phyloP scores from a whole-genome alignment of 257 asterid species.

The Solanum sejunctum region DNA sequence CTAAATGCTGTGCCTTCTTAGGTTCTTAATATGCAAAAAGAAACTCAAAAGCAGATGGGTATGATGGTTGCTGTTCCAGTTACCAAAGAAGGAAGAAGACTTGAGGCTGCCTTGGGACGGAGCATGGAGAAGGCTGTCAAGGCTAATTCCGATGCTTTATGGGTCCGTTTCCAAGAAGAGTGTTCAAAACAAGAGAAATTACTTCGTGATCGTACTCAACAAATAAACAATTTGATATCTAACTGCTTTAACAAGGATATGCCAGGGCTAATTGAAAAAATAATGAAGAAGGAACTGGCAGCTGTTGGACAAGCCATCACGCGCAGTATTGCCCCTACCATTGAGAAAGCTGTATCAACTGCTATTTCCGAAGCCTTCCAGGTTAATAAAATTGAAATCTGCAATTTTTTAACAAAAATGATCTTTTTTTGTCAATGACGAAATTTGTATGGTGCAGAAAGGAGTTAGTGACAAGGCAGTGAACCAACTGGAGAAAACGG shows the following conservation, averaged over 20 bases:
- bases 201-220: constrained; percentile 56
- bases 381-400: constrained; percentile 27
- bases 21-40: constrained; percentile 52
- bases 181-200: constrained; percentile 73
- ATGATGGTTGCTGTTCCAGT: constrained; percentile 49
- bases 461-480: constrained; percentile 93
- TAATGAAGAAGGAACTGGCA: constrained; percentile 64
- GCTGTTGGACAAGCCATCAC: constrained; percentile 68
- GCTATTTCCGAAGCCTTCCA: constrained; percentile 73
- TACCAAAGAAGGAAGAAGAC: constrained; percentile 76
- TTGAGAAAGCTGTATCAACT: constrained; percentile 65
- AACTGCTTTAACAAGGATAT: constrained; percentile 76
- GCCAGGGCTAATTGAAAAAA: constrained; percentile 63
- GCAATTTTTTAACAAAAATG: background rate
- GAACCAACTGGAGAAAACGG: constrained; percentile 77
- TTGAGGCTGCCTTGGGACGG: constrained; percentile 70
- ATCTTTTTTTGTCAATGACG: background rate
- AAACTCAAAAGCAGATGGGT: constrained; percentile 60
- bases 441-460: constrained; percentile 46
- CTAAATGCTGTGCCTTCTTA: constrained; percentile 8
- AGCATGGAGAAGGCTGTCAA: constrained; percentile 70
- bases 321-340: constrained; percentile 46
- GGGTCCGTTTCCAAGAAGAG: constrained; percentile 89
- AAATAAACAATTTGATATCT: constrained; percentile 39
- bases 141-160: constrained; percentile 73